Base-by-base conservation (phyloP, 2,329 filamentous ascomycete genomes). In the Arthroderma uncinatum region DNA sequence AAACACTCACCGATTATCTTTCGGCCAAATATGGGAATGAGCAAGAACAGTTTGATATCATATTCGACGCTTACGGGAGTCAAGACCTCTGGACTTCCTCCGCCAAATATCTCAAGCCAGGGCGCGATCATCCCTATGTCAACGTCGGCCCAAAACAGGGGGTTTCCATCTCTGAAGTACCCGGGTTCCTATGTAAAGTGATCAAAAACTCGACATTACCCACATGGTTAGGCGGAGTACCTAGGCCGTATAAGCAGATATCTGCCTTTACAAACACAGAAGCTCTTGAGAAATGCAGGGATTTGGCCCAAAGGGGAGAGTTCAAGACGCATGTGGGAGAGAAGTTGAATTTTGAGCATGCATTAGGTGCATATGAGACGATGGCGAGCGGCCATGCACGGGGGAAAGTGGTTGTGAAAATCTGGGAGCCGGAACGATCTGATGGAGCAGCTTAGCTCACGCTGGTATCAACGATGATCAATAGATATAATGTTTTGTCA, bases 41-140 rank as follows among this genome's bases (percentile, higher is more conserved):
- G 9, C 34, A 60, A 28, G 40, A 36, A 16, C 48, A 54, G 53
- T 60, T 60, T 37, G 58, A 60, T 34, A 34, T 52, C 30, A 44
- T 60, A 28, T 60, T 60, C 25, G 58, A 60, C 19, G 58, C 58
- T 21, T 58, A 60, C 12, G 58, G 58, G 16, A 60, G 53, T 12
- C 58, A 60, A 44, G 56, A 60, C 10, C 54, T 60, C 9, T 60
- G 58, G 58, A 56, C 55, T 40, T 21, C 47, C 4, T 56, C 56
- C 5, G 10, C 56, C 14, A 37, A 33, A 6, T 60, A 58, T 39
- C 58, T 60, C 7, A 60, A 60, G 34, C 16, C 28, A 7, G 58
- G 58, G 5, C 40, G 28, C 34, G 53, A 60, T 30, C 58, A 60
- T 52, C 42, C 53, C 4, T 60, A 56, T 25, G 56, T 54, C 16